Evolutionary conservation across 495 filamentous ascomycete species (phyloP).

Genomic region (Podospora conica): DNA sequence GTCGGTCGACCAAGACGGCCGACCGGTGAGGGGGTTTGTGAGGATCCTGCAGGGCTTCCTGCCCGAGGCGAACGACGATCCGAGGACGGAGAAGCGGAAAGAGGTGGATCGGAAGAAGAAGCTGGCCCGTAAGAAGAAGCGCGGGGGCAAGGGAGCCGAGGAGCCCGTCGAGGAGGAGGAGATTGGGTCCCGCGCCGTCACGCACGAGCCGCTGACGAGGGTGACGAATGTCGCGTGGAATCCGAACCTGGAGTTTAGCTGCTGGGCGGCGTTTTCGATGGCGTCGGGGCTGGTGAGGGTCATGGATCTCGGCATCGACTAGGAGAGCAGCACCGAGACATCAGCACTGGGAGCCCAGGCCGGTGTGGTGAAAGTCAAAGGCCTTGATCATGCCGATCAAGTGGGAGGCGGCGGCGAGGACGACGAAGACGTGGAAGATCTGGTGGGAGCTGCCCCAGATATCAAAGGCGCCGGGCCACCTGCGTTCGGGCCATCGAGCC

Average conservation of each 20-base stretch:
- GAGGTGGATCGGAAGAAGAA: slow-evolving; percentile 50
- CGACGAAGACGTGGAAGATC: slow-evolving; percentile 69
- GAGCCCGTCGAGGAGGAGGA: slow-evolving; percentile 21
- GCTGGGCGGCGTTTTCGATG: slow-evolving; percentile 50
- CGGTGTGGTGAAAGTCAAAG: slow-evolving; percentile 43
- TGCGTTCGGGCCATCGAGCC: slow-evolving; percentile 57
- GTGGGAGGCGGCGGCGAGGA: slow-evolving; percentile 60
- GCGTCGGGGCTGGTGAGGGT: slow-evolving; percentile 42
- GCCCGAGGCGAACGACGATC: slow-evolving; percentile 57
- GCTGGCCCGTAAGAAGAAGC: slow-evolving; percentile 49
- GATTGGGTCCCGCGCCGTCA: slow-evolving; percentile 31
- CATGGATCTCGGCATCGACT: slow-evolving; percentile 41
- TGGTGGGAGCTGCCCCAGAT: slow-evolving; percentile 76
- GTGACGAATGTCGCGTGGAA: slow-evolving; percentile 43
- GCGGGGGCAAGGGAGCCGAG: slow-evolving; percentile 26
- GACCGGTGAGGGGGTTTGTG: slow-evolving; percentile 24
- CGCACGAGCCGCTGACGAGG: slow-evolving; percentile 41
- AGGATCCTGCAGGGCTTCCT: slow-evolving; percentile 40
- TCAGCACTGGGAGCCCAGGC: slow-evolving; percentile 31
- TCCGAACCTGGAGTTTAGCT: slow-evolving; percentile 42
- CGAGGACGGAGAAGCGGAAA: slow-evolving; percentile 58
- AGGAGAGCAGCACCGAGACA: not conserved
- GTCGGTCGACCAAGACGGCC: not conserved
- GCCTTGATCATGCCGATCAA: slow-evolving; percentile 54
- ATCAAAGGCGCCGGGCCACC: slow-evolving; percentile 59